Evolutionary conservation across 2,329 filamentous ascomycete genomes (phyloP).

Genomic region (Colletotrichum simmondsii): DNA sequence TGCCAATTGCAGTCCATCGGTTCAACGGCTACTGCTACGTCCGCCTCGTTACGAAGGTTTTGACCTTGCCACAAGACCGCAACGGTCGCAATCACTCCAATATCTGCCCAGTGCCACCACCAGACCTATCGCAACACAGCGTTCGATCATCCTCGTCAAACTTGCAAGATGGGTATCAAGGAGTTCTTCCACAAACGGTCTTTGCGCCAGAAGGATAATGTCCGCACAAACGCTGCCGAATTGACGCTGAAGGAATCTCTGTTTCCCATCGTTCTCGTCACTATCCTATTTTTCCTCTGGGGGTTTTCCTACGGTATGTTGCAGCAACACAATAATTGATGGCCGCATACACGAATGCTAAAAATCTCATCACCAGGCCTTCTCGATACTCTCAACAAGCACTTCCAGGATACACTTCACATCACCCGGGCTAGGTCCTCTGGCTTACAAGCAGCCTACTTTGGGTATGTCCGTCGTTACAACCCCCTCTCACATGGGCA

Average conservation of each 20-base stretch:
- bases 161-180: constrained; percentile 52
- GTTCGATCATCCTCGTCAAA: neutral
- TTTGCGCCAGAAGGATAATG: constrained; percentile 54
- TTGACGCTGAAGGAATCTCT: constrained; percentile 75
- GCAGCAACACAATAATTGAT: constrained; percentile 32
- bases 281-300: constrained; percentile 41
- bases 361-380: constrained; percentile 9
- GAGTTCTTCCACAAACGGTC: constrained; percentile 57
- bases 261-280: constrained; percentile 73
- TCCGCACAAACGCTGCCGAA: constrained; percentile 58
- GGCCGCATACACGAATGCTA: neutral
- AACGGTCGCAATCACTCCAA: neutral
- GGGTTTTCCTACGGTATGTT: constrained; percentile 34
- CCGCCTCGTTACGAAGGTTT: neutral
- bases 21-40: neutral
- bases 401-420: constrained; percentile 58
- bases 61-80: neutral
- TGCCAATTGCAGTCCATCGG: neutral
- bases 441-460: constrained; percentile 56
- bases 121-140: neutral
- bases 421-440: constrained; percentile 54
- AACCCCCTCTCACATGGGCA: neutral
- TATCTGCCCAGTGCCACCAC: no score
- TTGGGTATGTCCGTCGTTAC: constrained; percentile 34
- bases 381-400: constrained; percentile 52